phyloP scores from a whole-genome alignment of 1,139 yeast genomes.

The Hyphopichia wangnamkhiaoensis region DNA sequence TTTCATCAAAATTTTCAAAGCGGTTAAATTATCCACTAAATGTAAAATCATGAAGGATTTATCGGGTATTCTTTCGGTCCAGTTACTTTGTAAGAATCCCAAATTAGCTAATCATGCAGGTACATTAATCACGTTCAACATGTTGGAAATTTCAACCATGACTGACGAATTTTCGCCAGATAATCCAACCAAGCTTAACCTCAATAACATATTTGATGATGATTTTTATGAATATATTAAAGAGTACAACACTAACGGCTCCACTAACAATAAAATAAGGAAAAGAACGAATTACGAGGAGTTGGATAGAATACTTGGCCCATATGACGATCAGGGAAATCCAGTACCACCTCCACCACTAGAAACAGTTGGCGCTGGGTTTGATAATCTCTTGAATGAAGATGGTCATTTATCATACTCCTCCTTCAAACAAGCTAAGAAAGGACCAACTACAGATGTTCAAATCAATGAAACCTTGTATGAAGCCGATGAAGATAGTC shows the following conservation, averaged over 20 bases:
- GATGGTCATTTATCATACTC: conserved; percentile 18
- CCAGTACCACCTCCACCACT: conserved; percentile 6
- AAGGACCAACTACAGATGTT: conserved; percentile 2
- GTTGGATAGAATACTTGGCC: conserved; percentile 5
- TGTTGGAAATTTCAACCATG: conserved; percentile 45
- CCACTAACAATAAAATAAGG: background rate
- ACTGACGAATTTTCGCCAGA: conserved; percentile 16
- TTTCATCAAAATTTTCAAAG: conserved; percentile 53
- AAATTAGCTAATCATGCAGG: conserved; percentile 49
- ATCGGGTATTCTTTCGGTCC: conserved; percentile 53
- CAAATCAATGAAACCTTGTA: conserved; percentile 12
- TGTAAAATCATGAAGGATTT: conserved; percentile 62
- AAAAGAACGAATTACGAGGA: conserved; percentile 12
- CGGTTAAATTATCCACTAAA: conserved; percentile 58
- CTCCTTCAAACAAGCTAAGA: conserved; percentile 12
- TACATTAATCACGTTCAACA: conserved; percentile 60
- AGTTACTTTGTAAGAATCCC: conserved; percentile 40
- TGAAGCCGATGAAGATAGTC: background rate
- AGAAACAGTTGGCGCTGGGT: too few relatives aligned
- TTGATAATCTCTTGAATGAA: background rate
- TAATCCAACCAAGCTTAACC: conserved; percentile 10
- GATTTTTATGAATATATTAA: conserved; percentile 23
- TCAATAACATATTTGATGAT: conserved; percentile 25
- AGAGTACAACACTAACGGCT: conserved; percentile 12
- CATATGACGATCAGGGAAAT: too few relatives aligned